Base-by-base conservation (phyloP, 2,329 filamentous ascomycete genomes). In the Fusarium sp. region DNA sequence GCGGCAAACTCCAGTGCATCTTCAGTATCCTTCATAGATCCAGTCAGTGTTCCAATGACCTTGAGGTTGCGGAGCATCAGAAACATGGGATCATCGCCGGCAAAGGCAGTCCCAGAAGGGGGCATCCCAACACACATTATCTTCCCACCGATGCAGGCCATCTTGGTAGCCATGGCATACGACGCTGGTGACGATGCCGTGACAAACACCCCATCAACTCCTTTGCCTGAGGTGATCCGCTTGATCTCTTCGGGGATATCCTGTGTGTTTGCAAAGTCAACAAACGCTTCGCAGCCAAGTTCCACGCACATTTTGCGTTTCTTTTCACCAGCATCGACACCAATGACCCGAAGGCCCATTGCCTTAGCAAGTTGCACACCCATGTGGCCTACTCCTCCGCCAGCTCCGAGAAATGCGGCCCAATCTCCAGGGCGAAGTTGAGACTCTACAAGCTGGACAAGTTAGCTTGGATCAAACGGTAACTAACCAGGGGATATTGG, bases 81-180 rank as follows among this genome's bases (percentile, higher is more conserved):
- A 36, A 69, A 57, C 46, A 62, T 57, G 5, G 62, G 62, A 29
- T 69, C 66, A 36, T 62, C 62, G 8, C 66, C 66, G 7, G 56
- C 56, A 40, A 66, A 62, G 5, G 62, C 66, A 9, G 38, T 65
- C 5, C 66, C 62, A 36, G 57, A 61, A 14, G 62, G 35, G 11
- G 62, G 62, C 56, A 69, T 57, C 4, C 56, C 66, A 20, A 69
- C 27, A 20, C 62, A 69, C 66, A 69, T 69, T 20, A 69, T 67
- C 75, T 12, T 78, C 7, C 59, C 64, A 5, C 64, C 51, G 14
- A 63, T 27, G 22, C 44, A 49, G 6, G 16, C 24, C 44, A 49
- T 49, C 44, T 49, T 49, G 5, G 44, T 49, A 46, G 44, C 44
- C 44, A 46, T 46, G 14, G 22, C 14, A 27, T 46, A 46, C 22